Base-by-base conservation (phyloP, 768 basidiomycete genomes). In the Lentinus tigrinus region DNA sequence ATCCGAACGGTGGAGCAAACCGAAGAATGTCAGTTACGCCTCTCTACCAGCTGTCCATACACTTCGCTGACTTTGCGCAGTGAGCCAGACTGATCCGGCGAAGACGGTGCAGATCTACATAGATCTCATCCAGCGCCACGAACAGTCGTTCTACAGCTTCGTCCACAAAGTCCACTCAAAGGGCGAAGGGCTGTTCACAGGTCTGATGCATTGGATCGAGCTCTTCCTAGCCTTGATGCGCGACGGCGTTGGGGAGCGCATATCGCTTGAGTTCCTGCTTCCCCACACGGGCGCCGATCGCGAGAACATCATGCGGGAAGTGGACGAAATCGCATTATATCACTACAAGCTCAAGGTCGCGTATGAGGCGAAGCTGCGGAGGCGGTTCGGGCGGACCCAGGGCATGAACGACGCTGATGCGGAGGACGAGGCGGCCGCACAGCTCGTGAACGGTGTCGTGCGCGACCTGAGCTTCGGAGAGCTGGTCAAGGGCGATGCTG, bases 121-220 rank as follows among this genome's bases (percentile, higher is more conserved):
- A 62, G 85, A 93, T 69, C 85, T 99, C 23, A 89, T 99, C 31
- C 84, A 90, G 67, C 85, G 97, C 14, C 97, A 99, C 72, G 95
- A 98, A 66, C 93, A 95, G 68, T 75, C 93, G 0, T 98, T 98
- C 77, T 99, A 99, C 78, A 80, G 81, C 57, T 99, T 99, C 69
- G 95, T 99, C 26, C 94, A 99, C 82, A 97, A 96, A 65, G 97
- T 99, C 2, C 97, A 99, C 69, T 88, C 93, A 44, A 98, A 98
- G 70, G 97, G 97, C 36, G 89, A 95, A 67, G 89, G 88, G 21
- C 81, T 99, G 13, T 99, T 99, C 71, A 90, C 95, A 67, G 85
- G 81, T 66, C 85, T 99, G 56, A 98, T 98, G 94, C 83, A 80
- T 38, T 99, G 97, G 97, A 89, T 97, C 71, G 95, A 98, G 73